phyloP scores from a whole-genome alignment of 2,329 filamentous ascomycete species.

The Diaporthe humulicola region DNA sequence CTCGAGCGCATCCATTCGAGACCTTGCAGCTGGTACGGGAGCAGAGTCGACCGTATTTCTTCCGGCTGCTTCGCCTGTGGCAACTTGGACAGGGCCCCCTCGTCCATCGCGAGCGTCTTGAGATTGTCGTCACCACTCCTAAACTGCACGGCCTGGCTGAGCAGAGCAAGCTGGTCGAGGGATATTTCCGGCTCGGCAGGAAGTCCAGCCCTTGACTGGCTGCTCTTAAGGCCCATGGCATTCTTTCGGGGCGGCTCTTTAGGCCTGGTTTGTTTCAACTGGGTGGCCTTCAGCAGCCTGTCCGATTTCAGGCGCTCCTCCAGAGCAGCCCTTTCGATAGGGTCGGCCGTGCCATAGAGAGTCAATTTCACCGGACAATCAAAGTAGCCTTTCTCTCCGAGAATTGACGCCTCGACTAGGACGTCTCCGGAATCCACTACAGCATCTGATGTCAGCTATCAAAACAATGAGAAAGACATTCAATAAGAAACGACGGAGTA shows the following conservation, averaged over 20 bases:
- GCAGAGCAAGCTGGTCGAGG: constrained; percentile 74
- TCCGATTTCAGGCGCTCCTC: constrained; percentile 73
- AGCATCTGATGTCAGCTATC: not conserved
- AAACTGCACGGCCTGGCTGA: constrained; percentile 77
- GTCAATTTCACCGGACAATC: constrained; percentile 80
- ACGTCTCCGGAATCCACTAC: constrained; percentile 56
- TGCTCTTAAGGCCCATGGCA: constrained; percentile 55
- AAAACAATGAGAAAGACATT: not conserved
- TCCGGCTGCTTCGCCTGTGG: constrained; percentile 78
- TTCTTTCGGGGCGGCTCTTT: constrained; percentile 59
- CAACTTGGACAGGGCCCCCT: constrained; percentile 78
- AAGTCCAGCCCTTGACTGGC: constrained; percentile 55
- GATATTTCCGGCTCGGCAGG: constrained; percentile 56
- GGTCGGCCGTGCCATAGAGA: constrained; percentile 76
- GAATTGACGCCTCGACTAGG: constrained; percentile 75
- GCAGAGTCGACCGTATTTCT: constrained; percentile 73
- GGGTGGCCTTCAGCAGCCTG: constrained; percentile 71
- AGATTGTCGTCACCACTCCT: constrained; percentile 74
- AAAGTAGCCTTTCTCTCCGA: constrained; percentile 73
- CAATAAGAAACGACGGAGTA: not conserved
- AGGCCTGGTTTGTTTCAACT: constrained; percentile 66
- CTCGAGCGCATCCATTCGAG: constrained; percentile 85
- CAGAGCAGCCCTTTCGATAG: constrained; percentile 64
- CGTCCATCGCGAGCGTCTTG: constrained; percentile 78
- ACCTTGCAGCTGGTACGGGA: constrained; percentile 87